Evolutionary conservation across 148 eudicot genomes (phyloP), one percentile per base, ranked within the genome.

Genomic region (Rhododendron vialii): DNA sequence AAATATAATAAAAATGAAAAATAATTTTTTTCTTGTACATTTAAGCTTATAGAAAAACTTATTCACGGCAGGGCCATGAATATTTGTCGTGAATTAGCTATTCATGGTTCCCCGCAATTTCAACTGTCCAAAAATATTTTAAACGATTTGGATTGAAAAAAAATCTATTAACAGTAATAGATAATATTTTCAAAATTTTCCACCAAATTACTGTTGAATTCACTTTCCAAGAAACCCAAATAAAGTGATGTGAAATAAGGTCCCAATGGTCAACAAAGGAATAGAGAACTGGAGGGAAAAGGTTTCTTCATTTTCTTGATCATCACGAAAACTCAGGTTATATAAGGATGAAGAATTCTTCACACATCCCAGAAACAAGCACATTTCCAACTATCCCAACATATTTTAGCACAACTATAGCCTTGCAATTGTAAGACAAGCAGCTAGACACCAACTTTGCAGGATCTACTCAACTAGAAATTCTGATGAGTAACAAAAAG

Each of bases 301-400:
- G n/a, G n/a, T n/a, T n/a, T n/a, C n/a, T n/a, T n/a, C n/a, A n/a
- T n/a, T n/a, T n/a, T n/a, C 86, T 85, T 85, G 82, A 28, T 85
- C 75, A 61, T 36, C 83, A 85, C 67, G 87, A 85, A 79, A 85
- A 45, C 43, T 11, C 30, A 0, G 81, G 53, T 5, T 74, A 76
- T 84, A 84, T 35, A 75, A 84, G 86, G 22, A 81, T 0, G 3
- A 86, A 48, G 51, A 83, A 59, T 18, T 33, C 20, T 26, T 48
- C 82, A n/a, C 9, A 48, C 38, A 48, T 26, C 82, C 22, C 35
- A 48, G 7, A 26, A 79, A 13, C 57, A 79, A 47, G 4, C 36
- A 79, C 51, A n/a, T 79, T 48, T 47, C 36, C 82, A 79, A 13
- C 55, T 43, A 11, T 7, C 15, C 30, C 35, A 3, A 33, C 59